phyloP scores from a whole-genome alignment of 768 basidiomycete species.

The Hemileccinum impolitum region DNA sequence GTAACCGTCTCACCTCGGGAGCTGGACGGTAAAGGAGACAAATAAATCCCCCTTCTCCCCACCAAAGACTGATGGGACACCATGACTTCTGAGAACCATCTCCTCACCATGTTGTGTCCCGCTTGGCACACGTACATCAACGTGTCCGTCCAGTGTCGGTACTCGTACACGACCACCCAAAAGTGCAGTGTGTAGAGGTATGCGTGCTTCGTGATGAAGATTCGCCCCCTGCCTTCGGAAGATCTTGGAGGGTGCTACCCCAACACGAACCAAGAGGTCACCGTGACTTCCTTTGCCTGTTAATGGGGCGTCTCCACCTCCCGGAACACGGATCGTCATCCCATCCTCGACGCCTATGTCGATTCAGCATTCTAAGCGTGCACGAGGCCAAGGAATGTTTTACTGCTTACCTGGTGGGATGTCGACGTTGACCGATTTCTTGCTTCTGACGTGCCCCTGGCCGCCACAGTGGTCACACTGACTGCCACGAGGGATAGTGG shows the following conservation, averaged over 20 bases:
- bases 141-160: slow-evolving; percentile 92
- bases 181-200: slow-evolving; percentile 88
- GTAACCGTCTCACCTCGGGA: slow-evolving; percentile 73
- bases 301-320: slow-evolving; percentile 81
- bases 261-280: slow-evolving; percentile 83
- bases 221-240: slow-evolving; percentile 92
- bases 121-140: slow-evolving; percentile 86
- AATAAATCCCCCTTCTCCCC: slow-evolving; percentile 79
- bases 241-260: slow-evolving; percentile 75
- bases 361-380: slow-evolving; percentile 7
- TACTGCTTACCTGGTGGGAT: slow-evolving; percentile 74
- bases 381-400: not conserved
- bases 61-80: slow-evolving; percentile 61
- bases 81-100: slow-evolving; percentile 88
- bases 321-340: slow-evolving; percentile 81
- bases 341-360: slow-evolving; percentile 86
- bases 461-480: slow-evolving; percentile 83
- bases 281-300: slow-evolving; percentile 75
- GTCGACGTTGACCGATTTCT: slow-evolving; percentile 74
- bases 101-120: slow-evolving; percentile 98
- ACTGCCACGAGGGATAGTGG: slow-evolving; percentile 70
- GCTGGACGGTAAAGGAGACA: slow-evolving; percentile 80
- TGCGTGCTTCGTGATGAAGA: slow-evolving; percentile 83
- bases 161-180: slow-evolving; percentile 92
- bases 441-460: slow-evolving; percentile 80